These are phyloP conservation scores for Phlebopus sp. DNA, from an alignment of 1,284 basidiomycete species.

Conservation along the genomic window DNA sequence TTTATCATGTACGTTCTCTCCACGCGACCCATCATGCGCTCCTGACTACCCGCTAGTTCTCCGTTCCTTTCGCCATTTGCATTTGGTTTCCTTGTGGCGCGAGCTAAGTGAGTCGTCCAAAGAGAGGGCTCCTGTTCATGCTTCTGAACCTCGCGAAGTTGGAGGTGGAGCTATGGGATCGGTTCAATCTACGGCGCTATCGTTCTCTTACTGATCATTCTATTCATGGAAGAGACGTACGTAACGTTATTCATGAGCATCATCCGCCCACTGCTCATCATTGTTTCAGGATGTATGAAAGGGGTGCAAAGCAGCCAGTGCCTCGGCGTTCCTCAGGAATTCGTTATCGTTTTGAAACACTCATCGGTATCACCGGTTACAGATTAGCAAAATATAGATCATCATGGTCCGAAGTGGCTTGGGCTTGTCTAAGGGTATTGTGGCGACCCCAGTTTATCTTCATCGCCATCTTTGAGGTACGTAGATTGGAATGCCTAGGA, in stretches of 20 bases:
- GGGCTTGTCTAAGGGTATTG: conserved; percentile 50
- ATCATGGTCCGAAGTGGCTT: conserved; percentile 48
- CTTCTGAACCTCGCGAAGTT: conserved; percentile 33
- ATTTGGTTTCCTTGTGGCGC: conserved; percentile 68
- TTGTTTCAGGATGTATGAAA: conserved; percentile 61
- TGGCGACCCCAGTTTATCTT: conserved; percentile 64
- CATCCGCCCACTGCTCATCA: conserved; percentile 10
- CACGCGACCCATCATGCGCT: not conserved
- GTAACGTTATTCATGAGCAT: conserved; percentile 12
- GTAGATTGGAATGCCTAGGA: not conserved
- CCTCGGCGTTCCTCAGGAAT: conserved; percentile 43
- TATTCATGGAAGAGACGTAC: conserved; percentile 67
- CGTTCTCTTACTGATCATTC: conserved; percentile 53
- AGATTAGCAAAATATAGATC: conserved; percentile 61
- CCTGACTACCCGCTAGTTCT: conserved; percentile 25
- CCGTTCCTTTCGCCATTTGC: conserved; percentile 68
- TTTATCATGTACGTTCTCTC: conserved; percentile 57
- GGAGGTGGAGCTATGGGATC: conserved; percentile 73
- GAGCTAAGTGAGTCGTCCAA: conserved; percentile 38
- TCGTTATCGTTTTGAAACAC: conserved; percentile 55
- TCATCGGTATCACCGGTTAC: conserved; percentile 63
- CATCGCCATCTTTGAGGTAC: conserved; percentile 58
- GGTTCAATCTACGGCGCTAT: conserved; percentile 57
- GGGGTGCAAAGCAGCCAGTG: conserved; percentile 53
- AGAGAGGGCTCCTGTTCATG: not conserved